Evolutionary conservation across 345 rosid species (phyloP).

Genomic region (Carallia pectinifolia): DNA sequence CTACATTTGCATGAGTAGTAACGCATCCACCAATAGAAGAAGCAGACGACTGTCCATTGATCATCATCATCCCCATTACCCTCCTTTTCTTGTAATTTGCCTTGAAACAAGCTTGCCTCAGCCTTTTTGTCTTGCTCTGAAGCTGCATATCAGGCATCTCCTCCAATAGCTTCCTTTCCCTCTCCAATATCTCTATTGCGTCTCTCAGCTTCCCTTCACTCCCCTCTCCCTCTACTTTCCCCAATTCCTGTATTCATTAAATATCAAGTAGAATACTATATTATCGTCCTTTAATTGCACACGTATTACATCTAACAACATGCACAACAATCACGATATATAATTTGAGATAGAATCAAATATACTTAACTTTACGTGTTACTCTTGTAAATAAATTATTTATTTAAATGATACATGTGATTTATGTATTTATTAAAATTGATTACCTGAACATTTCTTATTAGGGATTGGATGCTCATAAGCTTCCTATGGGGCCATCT

Average conservation of each 20-base stretch:
- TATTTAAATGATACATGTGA: neutral
- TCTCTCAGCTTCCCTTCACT: conserved; percentile 20
- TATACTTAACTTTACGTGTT: too few species aligned
- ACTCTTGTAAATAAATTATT: too few species aligned
- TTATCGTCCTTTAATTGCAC: too few species aligned
- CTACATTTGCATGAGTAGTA: neutral
- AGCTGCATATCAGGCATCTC: conserved; percentile 55
- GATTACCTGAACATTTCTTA: conserved; percentile 43
- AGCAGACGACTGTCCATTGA: neutral
- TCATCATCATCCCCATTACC: conserved; percentile 6
- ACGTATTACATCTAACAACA: too few species aligned
- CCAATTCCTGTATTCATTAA: neutral
- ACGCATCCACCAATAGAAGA: neutral
- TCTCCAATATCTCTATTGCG: conserved; percentile 55
- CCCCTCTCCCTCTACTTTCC: conserved; percentile 21
- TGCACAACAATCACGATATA: too few species aligned
- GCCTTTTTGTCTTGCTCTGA: conserved; percentile 53
- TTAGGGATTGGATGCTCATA: conserved; percentile 49
- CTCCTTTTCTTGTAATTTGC: conserved; percentile 70
- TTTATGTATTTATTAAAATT: neutral
- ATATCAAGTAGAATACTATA: too few species aligned
- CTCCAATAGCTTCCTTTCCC: conserved; percentile 61
- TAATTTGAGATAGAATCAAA: too few species aligned
- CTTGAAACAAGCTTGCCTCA: conserved; percentile 82
- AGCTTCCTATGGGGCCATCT: conserved; percentile 79